Conservation (phyloP, 805 yeast genomes). For the Yamadazyma endophytica region DNA sequence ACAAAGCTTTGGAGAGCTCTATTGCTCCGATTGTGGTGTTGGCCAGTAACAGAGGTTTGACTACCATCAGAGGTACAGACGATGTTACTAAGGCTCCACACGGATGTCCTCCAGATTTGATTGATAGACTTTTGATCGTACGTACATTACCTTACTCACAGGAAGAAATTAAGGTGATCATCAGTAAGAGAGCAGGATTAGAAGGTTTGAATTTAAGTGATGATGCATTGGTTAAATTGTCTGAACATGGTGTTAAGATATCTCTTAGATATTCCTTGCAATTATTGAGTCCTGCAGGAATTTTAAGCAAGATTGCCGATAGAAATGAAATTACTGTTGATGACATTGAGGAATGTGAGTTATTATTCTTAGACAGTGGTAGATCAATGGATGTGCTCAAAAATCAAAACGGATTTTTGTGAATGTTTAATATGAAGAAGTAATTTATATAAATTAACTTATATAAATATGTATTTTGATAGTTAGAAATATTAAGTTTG, state of each 20-base stretch:
- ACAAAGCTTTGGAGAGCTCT: conserved; percentile 86
- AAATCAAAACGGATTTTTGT: conserved; percentile 37
- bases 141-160: conserved; percentile 85
- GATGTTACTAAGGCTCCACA: conserved; percentile 85
- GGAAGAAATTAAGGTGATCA: conserved; percentile 77
- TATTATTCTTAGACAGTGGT: conserved; percentile 76
- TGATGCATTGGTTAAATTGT: conserved; percentile 72
- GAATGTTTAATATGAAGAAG: conserved; percentile 2
- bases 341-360: conserved; percentile 82
- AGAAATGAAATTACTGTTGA: conserved; percentile 61
- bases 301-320: conserved; percentile 70
- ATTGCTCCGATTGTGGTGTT: conserved; percentile 93
- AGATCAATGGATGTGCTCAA: conserved; percentile 73
- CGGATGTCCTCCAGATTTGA: conserved; percentile 92
- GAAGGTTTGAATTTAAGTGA: conserved; percentile 65
- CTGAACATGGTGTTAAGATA: conserved; percentile 68
- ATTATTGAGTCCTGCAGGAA: conserved; percentile 84
- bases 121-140: conserved; percentile 87
- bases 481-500: too few relatives aligned
- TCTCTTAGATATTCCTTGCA: conserved; percentile 92
- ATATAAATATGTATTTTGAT: neutral
- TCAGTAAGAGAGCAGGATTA: conserved; percentile 74
- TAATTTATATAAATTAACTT: neutral
- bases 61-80: conserved; percentile 85
- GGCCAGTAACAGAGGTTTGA: conserved; percentile 94